Conservation (phyloP, 2,329 filamentous ascomycete species). For the Sporothrix mexicana region DNA sequence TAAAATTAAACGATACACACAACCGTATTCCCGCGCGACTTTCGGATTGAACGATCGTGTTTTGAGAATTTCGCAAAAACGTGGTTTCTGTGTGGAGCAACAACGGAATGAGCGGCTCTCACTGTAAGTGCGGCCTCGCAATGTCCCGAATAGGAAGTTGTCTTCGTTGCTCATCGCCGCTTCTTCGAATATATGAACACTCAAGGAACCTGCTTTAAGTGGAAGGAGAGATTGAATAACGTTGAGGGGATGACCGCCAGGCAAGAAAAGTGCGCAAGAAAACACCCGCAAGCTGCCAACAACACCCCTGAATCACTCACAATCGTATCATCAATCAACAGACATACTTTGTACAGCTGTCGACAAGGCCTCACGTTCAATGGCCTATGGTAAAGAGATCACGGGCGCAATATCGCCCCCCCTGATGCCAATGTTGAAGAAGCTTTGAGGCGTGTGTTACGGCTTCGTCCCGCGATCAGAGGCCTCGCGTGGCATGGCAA, state of each 20-base stretch:
- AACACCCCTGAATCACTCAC: no score
- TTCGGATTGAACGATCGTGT: not conserved
- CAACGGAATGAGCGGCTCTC: no score
- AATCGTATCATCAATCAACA: no score
- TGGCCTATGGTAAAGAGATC: not conserved
- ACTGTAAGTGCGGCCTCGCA: not conserved
- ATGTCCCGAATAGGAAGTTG: conserved; percentile 21
- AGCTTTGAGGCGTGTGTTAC: conserved; percentile 4
- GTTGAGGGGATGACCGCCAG: no score
- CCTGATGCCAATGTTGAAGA: not conserved
- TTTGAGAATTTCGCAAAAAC: conserved; percentile 8
- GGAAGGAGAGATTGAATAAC: not conserved
- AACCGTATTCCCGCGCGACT: not conserved
- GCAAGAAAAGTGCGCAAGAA: no score
- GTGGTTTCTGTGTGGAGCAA: conserved; percentile 10
- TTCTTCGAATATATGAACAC: conserved; percentile 8
- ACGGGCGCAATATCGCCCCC: not conserved
- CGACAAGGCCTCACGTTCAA: no score
- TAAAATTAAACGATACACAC: not conserved
- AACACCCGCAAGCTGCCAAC: not conserved
- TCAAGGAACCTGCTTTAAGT: not conserved
- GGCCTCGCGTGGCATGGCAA: conserved; percentile 3
- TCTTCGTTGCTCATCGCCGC: not conserved
- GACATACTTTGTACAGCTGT: no score
- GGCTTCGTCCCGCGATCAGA: not conserved